Evolutionary conservation across 1,284 basidiomycete species (phyloP), one percentile per base, ranked within the genome.

Genomic region (Melanopsichium pennsylvanicum): DNA sequence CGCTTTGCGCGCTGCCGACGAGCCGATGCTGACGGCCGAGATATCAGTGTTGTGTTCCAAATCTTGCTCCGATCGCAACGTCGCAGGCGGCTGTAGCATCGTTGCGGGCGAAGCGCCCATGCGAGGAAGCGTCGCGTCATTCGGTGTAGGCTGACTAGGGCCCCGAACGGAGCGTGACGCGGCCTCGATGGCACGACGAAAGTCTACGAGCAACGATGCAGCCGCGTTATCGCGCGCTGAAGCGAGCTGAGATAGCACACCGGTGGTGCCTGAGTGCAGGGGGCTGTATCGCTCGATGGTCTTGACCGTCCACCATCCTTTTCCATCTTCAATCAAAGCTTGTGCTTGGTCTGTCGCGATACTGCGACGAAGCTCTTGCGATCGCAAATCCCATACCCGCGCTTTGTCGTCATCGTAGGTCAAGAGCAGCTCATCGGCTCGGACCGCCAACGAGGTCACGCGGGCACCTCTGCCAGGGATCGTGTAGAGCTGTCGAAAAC

Each of bases 301-400:
- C 43, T 56, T 62, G 23, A 56, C 40, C 5, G 45, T 74, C 72
- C 56, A 74, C 60, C 46, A 64, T 3, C 56, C 62, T n/a, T 70
- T 70, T 9, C 62, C 69, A 15, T 89, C 85, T 1, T 80, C 81
- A 4, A 95, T 75, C 57, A 93, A 84, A 44, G 92, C 91, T 44
- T 87, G 85, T 0, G 89, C 91, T 73, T 91, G 92, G 35, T 89
- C 89, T 2, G 85, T 76, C 4, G 85, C 86, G 84, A 92, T 91
- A 0, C 92, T 91, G 33, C 93, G 84, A 84, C 92, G 87, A 72
- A 97, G 89, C 76, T 96, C 93, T 45, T 87, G 86, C 0, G 88
- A 89, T 56, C 87, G 86, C n/a, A 90, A 83, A 77, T 96, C 91
- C 93, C 95, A 98, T 1, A 94, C 82, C 25, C 95, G 85, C 3